Base-by-base conservation (phyloP, 805 yeast genomes). In the Candida parachauliodes region DNA sequence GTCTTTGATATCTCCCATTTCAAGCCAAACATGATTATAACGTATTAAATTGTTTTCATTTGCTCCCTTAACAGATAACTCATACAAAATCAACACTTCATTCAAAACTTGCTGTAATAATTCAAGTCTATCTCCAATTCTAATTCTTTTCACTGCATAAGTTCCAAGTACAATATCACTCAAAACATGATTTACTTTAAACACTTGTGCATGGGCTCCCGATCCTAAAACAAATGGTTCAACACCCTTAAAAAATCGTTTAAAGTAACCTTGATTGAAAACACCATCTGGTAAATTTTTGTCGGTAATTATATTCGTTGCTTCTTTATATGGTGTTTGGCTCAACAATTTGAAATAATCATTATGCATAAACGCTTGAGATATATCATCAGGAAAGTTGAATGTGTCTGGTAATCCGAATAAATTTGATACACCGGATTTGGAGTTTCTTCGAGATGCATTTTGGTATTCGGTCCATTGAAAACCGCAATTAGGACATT, bases 21-120 rank as follows among this genome's bases (percentile, higher is more conserved):
- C 96, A 22, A 88, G 57, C 96, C 96, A 88, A 18, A 88, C 96
- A 59, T 88, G 96, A 52, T 88, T 88, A 54, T 88, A 88, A 15
- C 83, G 76, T 19, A 88, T 86, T 47, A 88, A 69, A 55, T 88
- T 83, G 41, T 62, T 59, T 32, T 62, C 69, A 33, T 31, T 74
- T 65, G 72, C 57, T 25, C 68, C 62, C 38, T 60, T 40, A 46
- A 59, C 68, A 2, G 77, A 70, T 18, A 75, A 52, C 46, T 71
- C 71, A 49, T 73, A 82, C 25, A 88, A 59, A 35, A 89, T 74
- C 45, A 82, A 73, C 3, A 88, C 96, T 54, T 88, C 96, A 41
- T 78, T 73, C 34, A 88, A 63, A 4, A 85, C 88, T 43, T 77
- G 78, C 32, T 76, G 72, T 23, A 88, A 69, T 70, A 84, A 79